Percentiles rank a stretch among this genome's conserved stretches.
phyloP scores from a whole-genome alignment of 78 protist species.

The Isochrysis galbana region DNA sequence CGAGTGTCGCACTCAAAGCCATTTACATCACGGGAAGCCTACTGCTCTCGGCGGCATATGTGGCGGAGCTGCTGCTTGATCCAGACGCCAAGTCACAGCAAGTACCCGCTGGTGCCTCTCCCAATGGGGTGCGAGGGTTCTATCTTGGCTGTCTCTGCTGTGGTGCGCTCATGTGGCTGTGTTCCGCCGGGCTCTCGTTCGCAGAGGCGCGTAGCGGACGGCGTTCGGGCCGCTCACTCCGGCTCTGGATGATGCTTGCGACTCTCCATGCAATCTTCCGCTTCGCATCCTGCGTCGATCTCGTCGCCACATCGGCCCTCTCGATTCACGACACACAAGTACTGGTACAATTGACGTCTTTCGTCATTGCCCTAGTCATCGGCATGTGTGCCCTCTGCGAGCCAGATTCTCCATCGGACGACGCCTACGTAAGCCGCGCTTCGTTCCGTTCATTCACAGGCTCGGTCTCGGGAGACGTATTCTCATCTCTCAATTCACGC shows the following conservation, averaged over 20 bases:
- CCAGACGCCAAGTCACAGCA: not conserved
- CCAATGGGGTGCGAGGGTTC: not conserved
- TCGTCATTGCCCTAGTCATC: not conserved
- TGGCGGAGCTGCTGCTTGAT: not conserved
- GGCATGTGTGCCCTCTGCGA: not conserved
- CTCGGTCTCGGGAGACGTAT: not conserved
- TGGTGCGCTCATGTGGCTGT: not conserved
- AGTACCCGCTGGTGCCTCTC: not conserved
- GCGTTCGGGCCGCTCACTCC: not conserved
- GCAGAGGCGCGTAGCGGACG: not conserved
- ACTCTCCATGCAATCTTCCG: not conserved
- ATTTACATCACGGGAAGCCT: not conserved
- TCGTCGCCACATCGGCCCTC: not conserved
- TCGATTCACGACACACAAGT: not conserved
- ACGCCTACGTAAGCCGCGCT: not conserved
- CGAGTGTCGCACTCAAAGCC: not conserved
- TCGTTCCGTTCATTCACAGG: not conserved
- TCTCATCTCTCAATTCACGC: not conserved
- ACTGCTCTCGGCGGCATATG: not conserved
- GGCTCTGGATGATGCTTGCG: not conserved
- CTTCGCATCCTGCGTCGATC: not conserved
- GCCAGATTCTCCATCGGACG: not conserved
- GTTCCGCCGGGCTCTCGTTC: not conserved
- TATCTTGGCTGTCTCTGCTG: not conserved
- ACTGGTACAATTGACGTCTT: not conserved